These are phyloP conservation scores for Heliamphora pulchella DNA, from an alignment of 179 eudicot genomes.

Conservation along the genomic window DNA sequence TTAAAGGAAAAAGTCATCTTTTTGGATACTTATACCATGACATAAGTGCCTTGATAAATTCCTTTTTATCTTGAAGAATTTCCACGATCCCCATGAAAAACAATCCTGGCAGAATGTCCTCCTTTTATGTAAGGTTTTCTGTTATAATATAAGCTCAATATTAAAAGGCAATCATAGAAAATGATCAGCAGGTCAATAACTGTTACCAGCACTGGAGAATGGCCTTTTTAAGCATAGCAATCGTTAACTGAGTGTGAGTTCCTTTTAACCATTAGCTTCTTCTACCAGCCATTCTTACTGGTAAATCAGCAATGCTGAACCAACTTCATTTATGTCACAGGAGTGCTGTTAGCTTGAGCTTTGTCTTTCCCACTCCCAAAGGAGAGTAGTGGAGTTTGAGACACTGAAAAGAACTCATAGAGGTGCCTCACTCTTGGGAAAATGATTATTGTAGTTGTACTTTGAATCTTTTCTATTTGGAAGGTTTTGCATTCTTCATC, in stretches of 20 bases:
- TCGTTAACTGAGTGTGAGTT: background rate
- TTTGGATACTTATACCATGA: background rate
- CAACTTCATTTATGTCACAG: background rate
- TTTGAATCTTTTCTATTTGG: background rate
- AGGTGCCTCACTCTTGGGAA: background rate
- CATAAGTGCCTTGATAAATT: background rate
- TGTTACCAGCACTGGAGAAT: background rate
- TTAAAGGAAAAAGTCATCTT: too few relatives aligned
- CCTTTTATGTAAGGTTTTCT: background rate
- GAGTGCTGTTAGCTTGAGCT: conserved; percentile 1
- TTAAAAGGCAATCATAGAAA: background rate
- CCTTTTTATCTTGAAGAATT: background rate
- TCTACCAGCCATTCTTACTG: background rate
- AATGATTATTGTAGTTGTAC: background rate
- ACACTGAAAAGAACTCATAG: too few relatives aligned
- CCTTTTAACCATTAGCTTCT: background rate
- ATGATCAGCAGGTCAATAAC: background rate
- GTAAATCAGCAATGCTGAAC: background rate
- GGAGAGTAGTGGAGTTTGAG: too few relatives aligned
- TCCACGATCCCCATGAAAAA: background rate
- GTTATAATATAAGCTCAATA: background rate
- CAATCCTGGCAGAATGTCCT: background rate
- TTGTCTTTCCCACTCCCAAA: background rate
- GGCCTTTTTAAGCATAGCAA: background rate
- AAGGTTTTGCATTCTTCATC: background rate